Percentiles rank a stretch among this genome's conserved stretches.
phyloP scores from a whole-genome alignment of 176 grass and related monocot species.

The Tillandsia leiboldiana region DNA sequence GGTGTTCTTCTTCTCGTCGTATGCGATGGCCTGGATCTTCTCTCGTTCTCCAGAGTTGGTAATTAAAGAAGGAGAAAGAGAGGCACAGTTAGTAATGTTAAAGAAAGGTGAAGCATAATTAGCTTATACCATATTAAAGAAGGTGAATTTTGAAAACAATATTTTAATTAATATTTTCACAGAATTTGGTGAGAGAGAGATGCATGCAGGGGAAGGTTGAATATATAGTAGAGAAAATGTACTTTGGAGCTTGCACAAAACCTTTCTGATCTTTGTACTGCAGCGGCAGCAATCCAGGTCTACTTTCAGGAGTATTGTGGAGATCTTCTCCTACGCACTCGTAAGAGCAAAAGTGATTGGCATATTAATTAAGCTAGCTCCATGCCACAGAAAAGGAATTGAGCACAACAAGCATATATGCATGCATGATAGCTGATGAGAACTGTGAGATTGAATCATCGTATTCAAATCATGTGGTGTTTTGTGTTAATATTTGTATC shows the following conservation, averaged over 20 bases:
- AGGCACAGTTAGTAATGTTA: background rate
- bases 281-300: background rate
- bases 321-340: background rate
- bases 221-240: background rate
- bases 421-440: too few relatives aligned
- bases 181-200: too few relatives aligned
- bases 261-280: background rate
- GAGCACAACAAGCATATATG: too few relatives aligned
- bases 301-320: background rate
- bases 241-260: conserved; percentile 10
- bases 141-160: background rate
- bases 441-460: too few relatives aligned
- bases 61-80: background rate
- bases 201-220: too few relatives aligned
- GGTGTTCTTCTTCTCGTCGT: conserved; percentile 6
- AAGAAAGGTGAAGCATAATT: background rate
- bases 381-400: too few relatives aligned
- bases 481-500: too few relatives aligned
- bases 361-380: too few relatives aligned
- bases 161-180: background rate
- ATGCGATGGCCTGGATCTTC: background rate
- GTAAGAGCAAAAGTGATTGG: too few relatives aligned
- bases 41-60: background rate
- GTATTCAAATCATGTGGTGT: too few relatives aligned
- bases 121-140: background rate